phyloP scores from a whole-genome alignment of 441 rosid genomes.

The Arabidopsis lyrata region DNA sequence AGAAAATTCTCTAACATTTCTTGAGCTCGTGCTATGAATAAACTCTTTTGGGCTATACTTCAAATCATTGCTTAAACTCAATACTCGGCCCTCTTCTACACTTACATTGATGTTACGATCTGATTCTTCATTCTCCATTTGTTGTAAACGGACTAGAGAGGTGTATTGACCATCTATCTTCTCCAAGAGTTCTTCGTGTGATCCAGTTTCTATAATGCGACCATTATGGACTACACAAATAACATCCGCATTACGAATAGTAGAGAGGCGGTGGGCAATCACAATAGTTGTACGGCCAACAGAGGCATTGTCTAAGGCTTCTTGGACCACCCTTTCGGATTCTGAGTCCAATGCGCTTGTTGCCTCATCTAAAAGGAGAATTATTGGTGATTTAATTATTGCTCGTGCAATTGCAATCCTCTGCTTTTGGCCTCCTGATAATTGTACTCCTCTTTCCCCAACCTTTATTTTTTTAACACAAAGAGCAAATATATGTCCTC shows the following conservation, averaged over 20 bases:
- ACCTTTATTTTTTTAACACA: slow-evolving; percentile 51
- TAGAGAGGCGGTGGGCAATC: neutral
- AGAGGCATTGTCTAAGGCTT: neutral
- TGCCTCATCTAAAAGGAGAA: slow-evolving; percentile 60
- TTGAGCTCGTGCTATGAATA: neutral
- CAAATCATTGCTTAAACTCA: neutral
- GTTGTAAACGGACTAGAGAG: slow-evolving; percentile 62
- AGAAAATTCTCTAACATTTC: neutral
- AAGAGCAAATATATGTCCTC: too few relatives aligned
- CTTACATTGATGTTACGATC: neutral
- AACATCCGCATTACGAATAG: neutral
- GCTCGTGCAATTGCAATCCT: slow-evolving; percentile 88
- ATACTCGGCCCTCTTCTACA: neutral
- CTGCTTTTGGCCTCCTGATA: slow-evolving; percentile 92
- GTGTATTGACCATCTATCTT: slow-evolving; percentile 56
- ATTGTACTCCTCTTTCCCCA: slow-evolving; percentile 78
- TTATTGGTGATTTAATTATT: slow-evolving; percentile 65
- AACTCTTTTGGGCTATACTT: neutral
- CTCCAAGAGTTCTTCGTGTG: slow-evolving; percentile 61
- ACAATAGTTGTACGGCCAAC: neutral
- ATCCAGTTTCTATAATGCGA: slow-evolving; percentile 59
- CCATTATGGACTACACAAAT: neutral
- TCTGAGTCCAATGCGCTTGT: slow-evolving; percentile 65
- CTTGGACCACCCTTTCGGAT: neutral
- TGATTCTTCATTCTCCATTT: neutral